Base-by-base conservation (phyloP, 164 flowering plant genomes). In the Echeveria elegans region DNA sequence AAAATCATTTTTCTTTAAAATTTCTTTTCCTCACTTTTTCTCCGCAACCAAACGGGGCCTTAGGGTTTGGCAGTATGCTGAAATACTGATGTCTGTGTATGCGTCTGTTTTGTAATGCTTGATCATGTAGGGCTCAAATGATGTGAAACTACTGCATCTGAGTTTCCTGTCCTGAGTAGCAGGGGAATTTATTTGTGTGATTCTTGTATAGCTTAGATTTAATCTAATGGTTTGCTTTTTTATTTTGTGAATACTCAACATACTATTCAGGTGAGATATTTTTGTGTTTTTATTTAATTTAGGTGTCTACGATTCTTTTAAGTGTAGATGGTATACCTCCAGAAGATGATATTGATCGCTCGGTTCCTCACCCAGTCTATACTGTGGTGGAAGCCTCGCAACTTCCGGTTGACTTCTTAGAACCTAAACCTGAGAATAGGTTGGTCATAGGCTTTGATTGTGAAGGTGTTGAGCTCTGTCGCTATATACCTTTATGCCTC, bases 401-500 rank as follows among this genome's bases (percentile, higher is more conserved):
- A 73, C 94, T 89, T 56, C 98, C 98, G 24, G 14, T 69, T 65
- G 96, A 84, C n/a, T 87, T 89, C 71, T 72, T 89, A 72, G 76
- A 85, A 41, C 98, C 98, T 53, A 84, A 88, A 38, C 68, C 77
- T 56, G 87, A 82, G 50, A 85, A 68, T 71, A 74, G 80, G 66
- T 66, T 89, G 72, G 80, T 88, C 30, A 75, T 92, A 77, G 98
- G 98, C 34, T 84, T 92, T 76, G 98, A 92, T 68, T 89, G 95
- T 72, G 96, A 92, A 80, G 98, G 96, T 75, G 96, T 83, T 68
- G 89, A 92, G 68, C 89, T 92, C 30, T 89, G 96, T 75, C 92
- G 96, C 26, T 30, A 80, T 77, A 96, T 94, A 74, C 72, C 82
- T 63, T 90, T 92, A 63, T 89, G 95, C 77, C 76, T 92, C 63